Base-by-base conservation (phyloP, 2,329 filamentous ascomycete genomes). In the Drechmeria coniospora region DNA sequence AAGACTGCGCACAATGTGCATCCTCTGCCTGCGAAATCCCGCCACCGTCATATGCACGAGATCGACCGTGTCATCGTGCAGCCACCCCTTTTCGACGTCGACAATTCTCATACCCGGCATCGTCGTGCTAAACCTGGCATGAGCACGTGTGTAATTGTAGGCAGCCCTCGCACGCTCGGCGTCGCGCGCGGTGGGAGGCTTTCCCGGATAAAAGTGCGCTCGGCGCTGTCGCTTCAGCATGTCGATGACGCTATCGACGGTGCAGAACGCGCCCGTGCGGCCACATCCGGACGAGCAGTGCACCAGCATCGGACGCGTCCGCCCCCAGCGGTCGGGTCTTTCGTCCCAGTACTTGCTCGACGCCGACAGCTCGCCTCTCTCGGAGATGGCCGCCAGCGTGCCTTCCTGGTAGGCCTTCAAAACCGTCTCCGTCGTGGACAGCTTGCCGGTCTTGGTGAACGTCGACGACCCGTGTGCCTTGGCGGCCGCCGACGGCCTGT, bases 251-350 rank as follows among this genome's bases (percentile, higher is more conserved):
- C 79, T 87, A 49, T 95, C 90, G 11, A 95, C 84, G 0, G 90
- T 92, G 50, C 90, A 95, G 47, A 95, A 98, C 0, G 90, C 87
- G 4, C 90, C 90, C 0, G 90, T 98, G 10, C 90, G 78, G 1
- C 90, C 90, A 53, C 90, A 98, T 0, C 90, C 90, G 4, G 90
- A 90, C 29, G 83, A 92, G 56, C 90, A 98, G 50, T 98, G 90
- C 1, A 98, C 87, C 14, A 98, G 52, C 41, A 94, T 73, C 6
- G 87, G 87, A 17, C 81, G 65, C 15, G 65, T 39, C 2, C 53
- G 43, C 6, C 52, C 46, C 15, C 63, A 56, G 2, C 57, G 47
- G 37, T 76, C 72, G 0, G 79, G 74, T 25, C 78, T 73, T 18
- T 73, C 63, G 15, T 64, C 57, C 51, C 63, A 66, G n/a, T n/a